Conservation (phyloP, 73 alveolate genomes). For the Blepharisma japonicum region DNA sequence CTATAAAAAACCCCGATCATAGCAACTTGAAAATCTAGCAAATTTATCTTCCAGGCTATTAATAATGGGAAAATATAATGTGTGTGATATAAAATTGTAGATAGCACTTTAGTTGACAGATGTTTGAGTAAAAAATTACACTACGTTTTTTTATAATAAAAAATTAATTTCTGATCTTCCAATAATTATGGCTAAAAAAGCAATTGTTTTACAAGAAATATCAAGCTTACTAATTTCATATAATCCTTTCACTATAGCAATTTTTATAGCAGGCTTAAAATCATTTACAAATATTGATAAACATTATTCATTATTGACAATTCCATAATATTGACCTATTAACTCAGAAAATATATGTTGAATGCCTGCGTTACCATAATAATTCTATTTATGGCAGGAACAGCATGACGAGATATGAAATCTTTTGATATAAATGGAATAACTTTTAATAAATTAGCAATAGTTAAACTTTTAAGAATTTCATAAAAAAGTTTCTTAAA, state of each 20-base stretch:
- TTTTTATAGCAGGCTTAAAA: not conserved
- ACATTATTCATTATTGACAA: not conserved
- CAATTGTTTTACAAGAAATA: not conserved
- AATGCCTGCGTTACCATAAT: too few species aligned
- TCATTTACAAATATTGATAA: not conserved
- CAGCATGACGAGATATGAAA: not conserved
- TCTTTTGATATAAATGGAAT: not conserved
- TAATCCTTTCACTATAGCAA: not conserved
- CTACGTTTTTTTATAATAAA: not conserved
- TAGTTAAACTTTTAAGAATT: not conserved
- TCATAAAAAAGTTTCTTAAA: slow-evolving; percentile 12
- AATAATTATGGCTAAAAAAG: not conserved
- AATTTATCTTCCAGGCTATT: not conserved
- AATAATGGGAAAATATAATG: not conserved
- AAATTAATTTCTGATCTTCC: not conserved
- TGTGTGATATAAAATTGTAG: not conserved
- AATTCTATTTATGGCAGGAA: too few species aligned
- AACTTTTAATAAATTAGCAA: not conserved
- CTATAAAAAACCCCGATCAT: not conserved
- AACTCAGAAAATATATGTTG: too few species aligned
- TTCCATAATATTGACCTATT: not conserved
- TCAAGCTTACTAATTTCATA: not conserved
- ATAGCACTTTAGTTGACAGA: not conserved
- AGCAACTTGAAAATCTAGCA: not conserved
- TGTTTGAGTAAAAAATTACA: not conserved